Conservation (phyloP, 257 asterid genomes). For the Ballota nigra region DNA sequence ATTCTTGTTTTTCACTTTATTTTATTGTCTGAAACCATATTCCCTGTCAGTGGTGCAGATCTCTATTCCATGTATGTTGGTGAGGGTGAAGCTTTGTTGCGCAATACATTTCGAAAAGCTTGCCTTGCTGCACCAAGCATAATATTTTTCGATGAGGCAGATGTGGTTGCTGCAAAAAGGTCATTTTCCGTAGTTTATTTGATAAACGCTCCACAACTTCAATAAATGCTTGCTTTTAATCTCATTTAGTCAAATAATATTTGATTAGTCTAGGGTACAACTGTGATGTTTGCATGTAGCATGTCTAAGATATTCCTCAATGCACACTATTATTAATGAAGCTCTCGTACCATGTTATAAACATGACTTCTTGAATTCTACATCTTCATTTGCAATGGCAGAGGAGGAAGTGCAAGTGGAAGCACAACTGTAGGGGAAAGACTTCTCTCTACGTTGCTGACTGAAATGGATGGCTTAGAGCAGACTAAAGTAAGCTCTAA, state of each 20-base stretch:
- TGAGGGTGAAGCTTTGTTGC: conserved; percentile 93
- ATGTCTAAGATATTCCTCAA: background rate
- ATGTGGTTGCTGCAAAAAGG: conserved; percentile 89
- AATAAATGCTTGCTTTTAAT: background rate
- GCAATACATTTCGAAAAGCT: conserved; percentile 85
- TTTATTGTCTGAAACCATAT: conserved; percentile 22
- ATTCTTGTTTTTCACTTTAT: conserved; percentile 17
- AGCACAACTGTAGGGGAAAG: conserved; percentile 86
- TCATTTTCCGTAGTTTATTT: conserved; percentile 18
- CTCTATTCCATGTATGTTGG: conserved; percentile 93
- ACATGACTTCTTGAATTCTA: background rate
- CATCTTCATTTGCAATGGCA: conserved; percentile 30
- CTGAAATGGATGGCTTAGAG: conserved; percentile 98
- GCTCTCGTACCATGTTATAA: background rate
- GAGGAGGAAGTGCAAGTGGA: conserved; percentile 79
- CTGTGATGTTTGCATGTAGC: no score
- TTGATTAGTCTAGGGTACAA: background rate
- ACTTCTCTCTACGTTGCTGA: conserved; percentile 81
- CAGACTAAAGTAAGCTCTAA: conserved; percentile 67
- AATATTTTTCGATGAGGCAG: conserved; percentile 93
- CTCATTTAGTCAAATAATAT: background rate
- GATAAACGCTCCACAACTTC: background rate
- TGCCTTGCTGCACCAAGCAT: conserved; percentile 98
- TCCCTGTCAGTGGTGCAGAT: conserved; percentile 80
- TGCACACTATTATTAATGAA: background rate